A percentile compares a stretch with the other conserved stretches of the same genome.
These are phyloP conservation scores for Amanita phalloides DNA, from an alignment of 768 basidiomycete species.

Conservation along the genomic window DNA sequence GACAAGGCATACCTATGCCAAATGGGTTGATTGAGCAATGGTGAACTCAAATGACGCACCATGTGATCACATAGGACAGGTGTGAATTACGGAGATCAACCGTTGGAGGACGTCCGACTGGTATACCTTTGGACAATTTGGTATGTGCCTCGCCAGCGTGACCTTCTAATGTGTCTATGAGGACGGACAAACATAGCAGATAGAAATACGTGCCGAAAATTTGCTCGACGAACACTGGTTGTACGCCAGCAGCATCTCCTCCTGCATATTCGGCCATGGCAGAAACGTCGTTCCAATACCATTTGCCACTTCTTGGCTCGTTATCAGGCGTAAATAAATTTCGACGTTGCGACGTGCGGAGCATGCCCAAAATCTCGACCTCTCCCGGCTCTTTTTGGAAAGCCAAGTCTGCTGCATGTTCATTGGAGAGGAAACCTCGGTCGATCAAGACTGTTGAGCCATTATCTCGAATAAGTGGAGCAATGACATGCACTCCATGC, in stretches of 20 bases:
- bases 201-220: slow-evolving; percentile 61
- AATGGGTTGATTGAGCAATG: background rate
- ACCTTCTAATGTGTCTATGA: slow-evolving; percentile 45
- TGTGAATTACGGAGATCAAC: slow-evolving; percentile 92
- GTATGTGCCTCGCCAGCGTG: slow-evolving; percentile 64
- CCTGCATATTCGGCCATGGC: slow-evolving; percentile 74
- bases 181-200: background rate
- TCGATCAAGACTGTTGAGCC: slow-evolving; percentile 86
- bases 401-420: slow-evolving; percentile 20
- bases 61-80: slow-evolving; percentile 90
- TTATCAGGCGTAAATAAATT: slow-evolving; percentile 89
- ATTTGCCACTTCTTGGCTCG: slow-evolving; percentile 62
- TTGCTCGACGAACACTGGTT: slow-evolving; percentile 85
- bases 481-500: slow-evolving; percentile 81
- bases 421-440: slow-evolving; percentile 78
- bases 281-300: slow-evolving; percentile 88
- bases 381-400: slow-evolving; percentile 34
- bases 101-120: slow-evolving; percentile 72
- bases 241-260: slow-evolving; percentile 59
- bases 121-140: slow-evolving; percentile 58
- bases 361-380: slow-evolving; percentile 78
- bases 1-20: slow-evolving; percentile 77
- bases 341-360: slow-evolving; percentile 63
- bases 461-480: slow-evolving; percentile 70
- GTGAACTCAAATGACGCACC: slow-evolving; percentile 36